A percentile compares a stretch with the other conserved stretches of the same genome.
Conservation (phyloP, 164 flowering plant species). For the Vitis labrusca region DNA sequence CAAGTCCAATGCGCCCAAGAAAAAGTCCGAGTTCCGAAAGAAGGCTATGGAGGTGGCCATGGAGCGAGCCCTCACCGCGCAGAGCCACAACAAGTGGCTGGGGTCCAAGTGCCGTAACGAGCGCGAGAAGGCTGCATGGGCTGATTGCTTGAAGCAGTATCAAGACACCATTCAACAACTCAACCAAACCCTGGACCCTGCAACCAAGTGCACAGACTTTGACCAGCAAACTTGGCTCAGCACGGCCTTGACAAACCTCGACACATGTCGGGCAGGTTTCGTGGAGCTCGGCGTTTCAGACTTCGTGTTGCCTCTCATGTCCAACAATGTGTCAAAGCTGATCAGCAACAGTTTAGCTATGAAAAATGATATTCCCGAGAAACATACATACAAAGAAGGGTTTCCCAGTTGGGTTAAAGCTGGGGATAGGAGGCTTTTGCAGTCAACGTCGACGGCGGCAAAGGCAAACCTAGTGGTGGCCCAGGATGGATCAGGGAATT, state of each 20-base stretch:
- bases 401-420: constrained; percentile 33
- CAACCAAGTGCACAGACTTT: constrained; percentile 26
- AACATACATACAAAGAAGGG: constrained; percentile 6
- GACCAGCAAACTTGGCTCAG: constrained; percentile 67
- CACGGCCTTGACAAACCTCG: constrained; percentile 53
- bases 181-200: constrained; percentile 44
- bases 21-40: constrained; percentile 35
- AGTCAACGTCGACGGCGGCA: constrained; percentile 10
- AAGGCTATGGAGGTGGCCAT: constrained; percentile 32
- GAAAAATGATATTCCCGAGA: constrained; percentile 5
- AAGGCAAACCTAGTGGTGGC: constrained; percentile 43
- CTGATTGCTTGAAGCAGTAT: constrained; percentile 49
- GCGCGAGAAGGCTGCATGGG: constrained; percentile 46
- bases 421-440: constrained; percentile 35
- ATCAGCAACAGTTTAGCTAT: constrained; percentile 51
- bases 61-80: constrained; percentile 35
- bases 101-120: constrained; percentile 35
- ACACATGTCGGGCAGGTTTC: constrained; percentile 48
- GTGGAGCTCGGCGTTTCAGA: constrained; percentile 36
- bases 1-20: constrained; percentile 10
- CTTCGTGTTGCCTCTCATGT: constrained; percentile 31
- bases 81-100: constrained; percentile 23
- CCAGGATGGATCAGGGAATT: constrained; percentile 42
- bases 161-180: constrained; percentile 38
- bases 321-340: constrained; percentile 43